Percentiles rank a stretch among this genome's conserved stretches.
Conservation (phyloP, 208 protist species). For the Wallacemonas collosoma region DNA sequence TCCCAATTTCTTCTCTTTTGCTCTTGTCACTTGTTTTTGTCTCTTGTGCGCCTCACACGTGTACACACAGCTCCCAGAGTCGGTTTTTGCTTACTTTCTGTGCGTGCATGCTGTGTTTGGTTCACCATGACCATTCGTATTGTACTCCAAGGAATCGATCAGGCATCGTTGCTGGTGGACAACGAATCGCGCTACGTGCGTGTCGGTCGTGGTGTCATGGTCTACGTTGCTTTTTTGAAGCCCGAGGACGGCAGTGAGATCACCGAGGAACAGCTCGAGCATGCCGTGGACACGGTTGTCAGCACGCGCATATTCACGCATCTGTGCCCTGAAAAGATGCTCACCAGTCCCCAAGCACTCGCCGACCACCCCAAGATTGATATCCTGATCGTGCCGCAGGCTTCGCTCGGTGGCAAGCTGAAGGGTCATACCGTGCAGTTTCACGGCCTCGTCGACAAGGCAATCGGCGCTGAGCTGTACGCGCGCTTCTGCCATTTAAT, state of each 20-base stretch:
- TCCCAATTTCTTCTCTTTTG: too few relatives aligned
- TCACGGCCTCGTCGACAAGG: constrained; percentile 71
- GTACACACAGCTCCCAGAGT: too few relatives aligned
- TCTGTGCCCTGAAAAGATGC: constrained; percentile 50
- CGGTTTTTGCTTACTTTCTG: not conserved
- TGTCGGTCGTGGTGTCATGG: constrained; percentile 57
- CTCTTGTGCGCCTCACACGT: too few relatives aligned
- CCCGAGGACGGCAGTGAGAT: constrained; percentile 17
- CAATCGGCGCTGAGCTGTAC: constrained; percentile 50
- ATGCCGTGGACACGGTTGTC: constrained; percentile 54
- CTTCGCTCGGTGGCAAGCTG: constrained; percentile 84
- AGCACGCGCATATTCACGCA: constrained; percentile 77
- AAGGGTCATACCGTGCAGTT: constrained; percentile 84
- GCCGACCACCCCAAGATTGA: constrained; percentile 55
- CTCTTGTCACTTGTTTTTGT: too few relatives aligned
- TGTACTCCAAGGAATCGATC: constrained; percentile 75
- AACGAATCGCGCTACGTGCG: constrained; percentile 68
- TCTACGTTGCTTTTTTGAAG: constrained; percentile 80
- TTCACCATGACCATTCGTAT: constrained; percentile 63
- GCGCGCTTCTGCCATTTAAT: constrained; percentile 64
- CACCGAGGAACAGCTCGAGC: constrained; percentile 48
- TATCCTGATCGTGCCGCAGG: constrained; percentile 85
- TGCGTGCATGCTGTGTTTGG: not conserved
- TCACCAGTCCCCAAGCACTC: constrained; percentile 47
- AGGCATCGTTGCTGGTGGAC: constrained; percentile 71